Evolutionary conservation across 805 yeast genomes (phyloP), one percentile per base, ranked within the genome.

Genomic region (Ogataea populi-albae): DNA sequence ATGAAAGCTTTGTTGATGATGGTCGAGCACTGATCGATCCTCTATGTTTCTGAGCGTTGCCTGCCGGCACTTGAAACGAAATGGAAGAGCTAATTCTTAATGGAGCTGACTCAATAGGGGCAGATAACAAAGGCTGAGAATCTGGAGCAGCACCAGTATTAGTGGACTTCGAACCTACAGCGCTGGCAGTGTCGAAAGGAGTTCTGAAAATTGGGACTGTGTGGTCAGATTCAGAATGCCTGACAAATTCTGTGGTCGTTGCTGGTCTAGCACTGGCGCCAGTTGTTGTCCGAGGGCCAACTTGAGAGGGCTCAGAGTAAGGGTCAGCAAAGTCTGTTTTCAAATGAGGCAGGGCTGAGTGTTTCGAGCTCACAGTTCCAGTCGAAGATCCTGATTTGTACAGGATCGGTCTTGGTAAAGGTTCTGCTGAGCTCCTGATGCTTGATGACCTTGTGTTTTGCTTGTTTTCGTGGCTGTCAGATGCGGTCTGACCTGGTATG

Each of bases 21-120:
- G 80, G 77, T 42, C 72, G 62, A 1, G 77, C 71, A 29, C 77
- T 69, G 34, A 76, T 75, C 2, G 81, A 75, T n/a, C 79, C 77
- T 38, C 82, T 57, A 45, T 76, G 77, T 43, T 70, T 71, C 23
- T 41, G 43, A 17, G 65, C 68, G 17, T 55, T 53, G 6, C 46
- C 56, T 8, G 68, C 57, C 1, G 73, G 70, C 14, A 69, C 72
- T 15, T 71, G 72, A 47, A 74, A 74, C 3, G 77, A 73, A 8
- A 74, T 56, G 3, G 62, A 45, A 25, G 63, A 48, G 15, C 47
- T 38, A 3, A 55, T 30, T 39, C 52, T 52, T 28, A 49, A 15
- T 4, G 45, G 41, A 10, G 43, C 35, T 11, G 49, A 15, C 14
- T 38, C 46, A 14, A 34, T 6, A n/a, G 36, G 34, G 11, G 34